Conservation (phyloP, 176 grass and related monocot species). For the Canna indica region DNA sequence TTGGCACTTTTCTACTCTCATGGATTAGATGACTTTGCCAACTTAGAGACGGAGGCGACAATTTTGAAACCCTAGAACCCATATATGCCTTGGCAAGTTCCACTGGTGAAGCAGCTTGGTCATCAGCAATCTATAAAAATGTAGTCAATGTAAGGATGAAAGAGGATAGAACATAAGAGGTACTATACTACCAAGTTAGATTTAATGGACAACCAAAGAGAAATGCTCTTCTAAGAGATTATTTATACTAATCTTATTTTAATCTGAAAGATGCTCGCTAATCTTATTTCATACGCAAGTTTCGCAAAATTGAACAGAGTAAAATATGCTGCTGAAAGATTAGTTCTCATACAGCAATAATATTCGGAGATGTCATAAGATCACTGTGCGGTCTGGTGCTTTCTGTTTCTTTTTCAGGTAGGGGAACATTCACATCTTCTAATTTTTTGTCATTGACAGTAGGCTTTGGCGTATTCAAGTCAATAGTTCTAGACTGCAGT, state of each 20-base stretch:
- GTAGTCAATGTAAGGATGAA: conserved; percentile 1
- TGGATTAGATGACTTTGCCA: conserved; percentile 30
- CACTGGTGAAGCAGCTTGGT: conserved; percentile 31
- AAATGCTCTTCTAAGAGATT: not conserved
- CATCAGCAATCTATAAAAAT: conserved; percentile 27
- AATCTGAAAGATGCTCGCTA: not conserved
- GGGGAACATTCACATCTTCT: conserved; percentile 11
- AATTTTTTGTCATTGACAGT: conserved; percentile 13
- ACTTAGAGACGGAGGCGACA: conserved; percentile 21
- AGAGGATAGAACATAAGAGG: not conserved
- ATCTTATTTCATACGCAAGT: not conserved
- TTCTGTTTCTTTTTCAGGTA: conserved; percentile 15
- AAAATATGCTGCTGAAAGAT: not conserved
- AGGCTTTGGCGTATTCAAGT: conserved; percentile 28
- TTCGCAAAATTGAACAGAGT: conserved; percentile 6
- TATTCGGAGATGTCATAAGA: conserved; percentile 13
- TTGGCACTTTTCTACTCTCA: conserved; percentile 31
- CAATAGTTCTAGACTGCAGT: conserved; percentile 49
- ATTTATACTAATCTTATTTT: no score
- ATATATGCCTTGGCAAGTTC: conserved; percentile 66
- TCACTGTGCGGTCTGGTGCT: conserved; percentile 22
- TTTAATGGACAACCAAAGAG: not conserved
- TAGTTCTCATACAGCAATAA: conserved; percentile 33
- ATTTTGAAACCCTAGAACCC: conserved; percentile 33
- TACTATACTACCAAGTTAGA: not conserved